Evolutionary conservation across 148 eudicot genomes (phyloP).

Genomic region (Suaeda aralocaspica): DNA sequence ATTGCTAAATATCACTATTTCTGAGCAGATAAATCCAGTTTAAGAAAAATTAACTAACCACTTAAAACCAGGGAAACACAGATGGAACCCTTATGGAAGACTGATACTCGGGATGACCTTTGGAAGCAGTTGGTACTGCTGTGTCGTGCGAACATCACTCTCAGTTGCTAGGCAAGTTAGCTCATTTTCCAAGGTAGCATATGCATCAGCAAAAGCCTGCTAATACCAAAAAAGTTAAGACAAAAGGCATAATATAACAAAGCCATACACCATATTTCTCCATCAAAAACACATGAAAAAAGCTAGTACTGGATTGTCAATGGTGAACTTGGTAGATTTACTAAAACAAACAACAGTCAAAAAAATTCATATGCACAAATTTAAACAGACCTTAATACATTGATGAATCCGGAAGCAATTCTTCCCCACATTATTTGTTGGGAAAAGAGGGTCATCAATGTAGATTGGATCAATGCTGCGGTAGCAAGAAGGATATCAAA

Average conservation of each 20-base stretch:
- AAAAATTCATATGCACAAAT: slow-evolving; percentile 4
- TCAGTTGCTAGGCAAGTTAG: slow-evolving; percentile 39
- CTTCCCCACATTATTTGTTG: slow-evolving; percentile 89
- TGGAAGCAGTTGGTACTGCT: slow-evolving; percentile 56
- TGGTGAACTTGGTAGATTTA: background rate
- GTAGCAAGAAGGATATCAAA: slow-evolving; percentile 11
- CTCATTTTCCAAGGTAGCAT: slow-evolving; percentile 62
- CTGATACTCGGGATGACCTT: slow-evolving; percentile 77
- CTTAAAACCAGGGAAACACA: background rate
- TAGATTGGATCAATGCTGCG: slow-evolving; percentile 93
- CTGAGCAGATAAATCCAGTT: no score
- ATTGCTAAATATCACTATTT: no score
- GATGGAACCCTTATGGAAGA: slow-evolving; percentile 33
- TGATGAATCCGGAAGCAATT: slow-evolving; percentile 98
- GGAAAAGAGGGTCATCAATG: slow-evolving; percentile 92
- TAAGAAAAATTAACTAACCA: slow-evolving; percentile 17
- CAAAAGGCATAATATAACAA: background rate
- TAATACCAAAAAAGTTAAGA: background rate
- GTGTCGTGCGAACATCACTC: slow-evolving; percentile 35
- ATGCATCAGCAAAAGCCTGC: slow-evolving; percentile 99
- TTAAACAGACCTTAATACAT: slow-evolving; percentile 72
- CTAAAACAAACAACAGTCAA: background rate
- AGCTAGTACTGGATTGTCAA: background rate
- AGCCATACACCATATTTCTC: background rate
- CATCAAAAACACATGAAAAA: background rate